These are phyloP conservation scores for Asterionellopsis glacialis DNA, from an alignment of 108 stramenopile genomes.

Conservation along the genomic window DNA sequence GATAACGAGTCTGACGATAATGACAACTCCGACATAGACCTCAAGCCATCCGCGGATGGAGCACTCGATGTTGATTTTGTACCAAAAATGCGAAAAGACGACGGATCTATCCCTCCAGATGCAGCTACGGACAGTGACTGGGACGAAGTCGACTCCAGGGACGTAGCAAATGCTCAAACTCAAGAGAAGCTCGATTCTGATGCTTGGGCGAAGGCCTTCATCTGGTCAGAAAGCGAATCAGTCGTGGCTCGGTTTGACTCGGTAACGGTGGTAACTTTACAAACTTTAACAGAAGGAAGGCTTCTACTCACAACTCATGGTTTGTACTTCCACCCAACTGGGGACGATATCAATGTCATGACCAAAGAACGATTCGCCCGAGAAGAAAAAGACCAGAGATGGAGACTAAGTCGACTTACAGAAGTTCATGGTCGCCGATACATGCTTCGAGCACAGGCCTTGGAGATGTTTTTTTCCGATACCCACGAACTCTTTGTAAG, in stretches of 20 bases:
- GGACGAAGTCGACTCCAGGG: constrained; percentile 42
- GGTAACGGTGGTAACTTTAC: constrained; percentile 62
- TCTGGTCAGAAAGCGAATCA: constrained; percentile 68
- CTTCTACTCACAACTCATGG: constrained; percentile 74
- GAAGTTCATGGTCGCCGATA: constrained; percentile 89
- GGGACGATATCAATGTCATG: constrained; percentile 56
- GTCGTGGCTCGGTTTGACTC: constrained; percentile 67
- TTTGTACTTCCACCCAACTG: constrained; percentile 74
- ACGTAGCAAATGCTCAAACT: constrained; percentile 18
- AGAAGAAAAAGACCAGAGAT: constrained; percentile 25
- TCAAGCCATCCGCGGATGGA: background rate
- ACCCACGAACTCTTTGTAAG: constrained; percentile 82
- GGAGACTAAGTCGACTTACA: constrained; percentile 65
- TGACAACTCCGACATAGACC: constrained; percentile 17
- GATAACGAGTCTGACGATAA: constrained; percentile 9
- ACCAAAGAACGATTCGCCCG: constrained; percentile 49
- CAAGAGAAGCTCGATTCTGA: constrained; percentile 47
- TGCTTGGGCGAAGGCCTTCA: constrained; percentile 71
- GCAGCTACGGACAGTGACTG: constrained; percentile 18
- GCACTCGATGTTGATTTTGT: background rate
- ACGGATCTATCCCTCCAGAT: background rate
- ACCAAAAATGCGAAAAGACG: constrained; percentile 4
- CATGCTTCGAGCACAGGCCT: constrained; percentile 82
- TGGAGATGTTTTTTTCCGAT: constrained; percentile 91
- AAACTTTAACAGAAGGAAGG: constrained; percentile 47